Percentiles rank a stretch among this genome's conserved stretches.
Evolutionary conservation across 805 yeast species (phyloP).

Genomic region (Metschnikowia cerradonensis): DNA sequence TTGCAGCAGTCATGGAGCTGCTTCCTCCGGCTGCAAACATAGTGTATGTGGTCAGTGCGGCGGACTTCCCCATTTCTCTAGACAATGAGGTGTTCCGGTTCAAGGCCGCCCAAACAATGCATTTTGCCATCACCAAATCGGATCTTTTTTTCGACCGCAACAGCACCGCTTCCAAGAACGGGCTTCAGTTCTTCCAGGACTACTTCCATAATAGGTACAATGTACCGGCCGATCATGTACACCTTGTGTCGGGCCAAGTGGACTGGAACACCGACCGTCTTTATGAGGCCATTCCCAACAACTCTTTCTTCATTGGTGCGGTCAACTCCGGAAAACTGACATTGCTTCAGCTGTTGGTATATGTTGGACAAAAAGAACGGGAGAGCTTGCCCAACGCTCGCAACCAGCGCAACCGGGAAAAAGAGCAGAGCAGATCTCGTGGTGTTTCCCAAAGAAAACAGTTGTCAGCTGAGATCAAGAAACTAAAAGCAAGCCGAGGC

Average conservation of each 20-base stretch:
- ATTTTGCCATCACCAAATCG: conserved; percentile 39
- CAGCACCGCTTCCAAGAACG: conserved; percentile 23
- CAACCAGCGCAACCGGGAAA: conserved; percentile 8
- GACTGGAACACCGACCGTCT: conserved; percentile 51
- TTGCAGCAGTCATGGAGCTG: conserved; percentile 17
- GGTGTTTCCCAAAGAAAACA: neutral
- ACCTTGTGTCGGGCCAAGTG: conserved; percentile 46
- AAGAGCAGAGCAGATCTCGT: conserved; percentile 1
- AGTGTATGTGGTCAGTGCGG: conserved; percentile 59
- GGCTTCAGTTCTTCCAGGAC: conserved; percentile 29
- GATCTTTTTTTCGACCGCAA: conserved; percentile 42
- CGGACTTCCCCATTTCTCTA: conserved; percentile 69
- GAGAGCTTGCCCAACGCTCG: conserved; percentile 13
- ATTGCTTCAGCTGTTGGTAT: conserved; percentile 46
- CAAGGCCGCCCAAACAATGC: conserved; percentile 32
- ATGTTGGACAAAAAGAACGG: conserved; percentile 10
- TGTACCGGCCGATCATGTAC: conserved; percentile 39
- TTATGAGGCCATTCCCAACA: conserved; percentile 31
- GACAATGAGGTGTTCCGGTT: conserved; percentile 32
- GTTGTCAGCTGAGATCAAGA: neutral
- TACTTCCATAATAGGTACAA: conserved; percentile 29
- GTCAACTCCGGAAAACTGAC: conserved; percentile 72
- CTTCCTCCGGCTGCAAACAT: conserved; percentile 46
- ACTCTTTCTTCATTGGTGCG: conserved; percentile 56
- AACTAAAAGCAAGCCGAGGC: conserved; percentile 30